Evolutionary conservation across 2,329 filamentous ascomycete genomes (phyloP), one percentile per base, ranked within the genome.

Genomic region (Colletotrichum camelliae): DNA sequence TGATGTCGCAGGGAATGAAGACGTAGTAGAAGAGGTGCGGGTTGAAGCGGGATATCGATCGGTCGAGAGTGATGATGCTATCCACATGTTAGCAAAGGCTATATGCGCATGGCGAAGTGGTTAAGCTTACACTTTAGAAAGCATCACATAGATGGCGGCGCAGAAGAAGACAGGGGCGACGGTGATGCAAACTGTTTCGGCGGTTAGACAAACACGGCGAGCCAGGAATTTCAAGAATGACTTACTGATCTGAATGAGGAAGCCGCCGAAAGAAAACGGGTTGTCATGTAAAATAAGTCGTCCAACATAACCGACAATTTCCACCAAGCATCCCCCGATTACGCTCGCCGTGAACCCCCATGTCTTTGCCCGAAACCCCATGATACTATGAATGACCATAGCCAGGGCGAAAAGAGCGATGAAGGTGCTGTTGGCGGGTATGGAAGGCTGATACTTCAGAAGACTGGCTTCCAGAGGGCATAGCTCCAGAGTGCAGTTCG

Each of bases 221-320:
- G 31, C 3, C 2, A 2, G 10, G 1, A 9, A 3, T 3, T 33
- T 4, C 13, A 21, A 3, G 1, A 5, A 31, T 3, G 21, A 84
- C 80, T 58, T 80, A 86, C 82, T 81, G 77, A 93, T 92, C 81
- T 94, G 91, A 3, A 93, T 87, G 79, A 93, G 86, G 79, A 94
- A 94, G 0, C 88, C 91, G 1, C 81, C 79, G 80, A 93, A 88
- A 10, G 79, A 84, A 78, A 91, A 94, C 0, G 91, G 90, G 73
- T 93, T 90, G 18, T 87, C 79, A 72, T 90, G 86, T 70, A 92
- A 82, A 67, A 91, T 82, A 18, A 93, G 84, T 7, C 92, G 87
- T 0, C 91, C 92, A 0, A 85, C 84, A 70, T 94, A 94, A 8
- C 93, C 93, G 18, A 93, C 80, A 12, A 93, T 88, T 80, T 93